Evolutionary conservation across 441 rosid species (phyloP), one percentile per base, ranked within the genome.

Genomic region (Syzygium malaccense): DNA sequence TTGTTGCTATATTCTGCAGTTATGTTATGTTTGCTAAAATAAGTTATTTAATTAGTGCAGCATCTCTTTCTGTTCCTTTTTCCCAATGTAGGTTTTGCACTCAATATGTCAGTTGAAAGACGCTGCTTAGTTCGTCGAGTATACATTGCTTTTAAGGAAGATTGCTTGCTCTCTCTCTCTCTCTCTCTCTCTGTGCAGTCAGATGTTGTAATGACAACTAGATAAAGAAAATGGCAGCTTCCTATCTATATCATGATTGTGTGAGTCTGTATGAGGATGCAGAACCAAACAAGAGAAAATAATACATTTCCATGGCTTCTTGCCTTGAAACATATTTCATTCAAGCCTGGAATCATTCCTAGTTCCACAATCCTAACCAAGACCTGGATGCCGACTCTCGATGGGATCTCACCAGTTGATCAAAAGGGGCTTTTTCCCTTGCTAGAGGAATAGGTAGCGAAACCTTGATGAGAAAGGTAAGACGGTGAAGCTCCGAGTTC

Each of bases 391-490:
- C 71, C 41, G 13, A 37, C 51, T 58, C 75, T 86, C 68, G 56
- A 30, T 4, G 33, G 30, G 86, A 80, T 49, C 66, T 79, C 49
- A 53, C 54, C 48, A 8, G 87, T 19, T 32, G 62, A 88, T 58
- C 41, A 7, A n/a, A 20, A 17, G 37, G 86, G 53, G 60, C 55
- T 85, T 33, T 53, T 53, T 71, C 12, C 62, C 88, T 71, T 92
- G 92, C 90, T 88, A 57, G 8, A 95, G 86, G 91, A 94, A 95
- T 45, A 95, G 95, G 88, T 92, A 94, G 30, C 98, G 93, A 89
- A 95, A 95, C 88, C 97, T 93, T 28, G 98, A 90, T 88, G 93
- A 94, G 13, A 93, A 95, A 8, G 97, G 96, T 41, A 92, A n/a
- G 48, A 95, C 87, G 6, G 93, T 92, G 91, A 93, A 95, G 90